Conservation (phyloP, 2,329 filamentous ascomycete species). For the Fusarium musae region DNA sequence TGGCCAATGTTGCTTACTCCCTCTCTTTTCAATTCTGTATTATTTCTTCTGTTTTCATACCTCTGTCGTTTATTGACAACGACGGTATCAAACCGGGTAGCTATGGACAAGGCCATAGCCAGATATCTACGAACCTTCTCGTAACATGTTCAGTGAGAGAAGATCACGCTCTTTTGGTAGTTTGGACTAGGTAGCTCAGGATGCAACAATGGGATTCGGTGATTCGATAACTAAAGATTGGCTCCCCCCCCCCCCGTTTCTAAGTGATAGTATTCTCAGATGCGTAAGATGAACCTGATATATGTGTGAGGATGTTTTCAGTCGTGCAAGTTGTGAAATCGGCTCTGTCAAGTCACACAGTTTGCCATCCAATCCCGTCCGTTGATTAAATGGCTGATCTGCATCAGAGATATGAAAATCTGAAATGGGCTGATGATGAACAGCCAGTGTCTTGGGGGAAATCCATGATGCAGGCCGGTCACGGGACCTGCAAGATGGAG, state of each 20-base stretch:
- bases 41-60: conserved; percentile 40
- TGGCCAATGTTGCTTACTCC: conserved; percentile 30
- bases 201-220: conserved; percentile 40
- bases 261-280: background rate
- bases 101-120: conserved; percentile 7
- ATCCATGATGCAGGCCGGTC: conserved; percentile 27
- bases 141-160: conserved; percentile 31
- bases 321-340: background rate
- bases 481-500: conserved; percentile 28
- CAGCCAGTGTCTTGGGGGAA: conserved; percentile 8
- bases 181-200: conserved; percentile 35
- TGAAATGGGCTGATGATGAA: background rate
- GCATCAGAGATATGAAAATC: background rate
- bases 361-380: background rate
- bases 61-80: background rate
- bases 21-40: conserved; percentile 39
- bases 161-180: conserved; percentile 43
- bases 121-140: conserved; percentile 23
- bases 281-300: background rate
- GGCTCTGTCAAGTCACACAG: background rate
- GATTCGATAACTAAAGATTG: background rate
- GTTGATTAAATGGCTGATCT: background rate
- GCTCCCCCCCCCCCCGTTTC: background rate
- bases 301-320: background rate
- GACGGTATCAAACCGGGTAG: conserved; percentile 10